These are phyloP conservation scores for Boletus rex-veris DNA, from an alignment of 768 basidiomycete species.

Conservation along the genomic window DNA sequence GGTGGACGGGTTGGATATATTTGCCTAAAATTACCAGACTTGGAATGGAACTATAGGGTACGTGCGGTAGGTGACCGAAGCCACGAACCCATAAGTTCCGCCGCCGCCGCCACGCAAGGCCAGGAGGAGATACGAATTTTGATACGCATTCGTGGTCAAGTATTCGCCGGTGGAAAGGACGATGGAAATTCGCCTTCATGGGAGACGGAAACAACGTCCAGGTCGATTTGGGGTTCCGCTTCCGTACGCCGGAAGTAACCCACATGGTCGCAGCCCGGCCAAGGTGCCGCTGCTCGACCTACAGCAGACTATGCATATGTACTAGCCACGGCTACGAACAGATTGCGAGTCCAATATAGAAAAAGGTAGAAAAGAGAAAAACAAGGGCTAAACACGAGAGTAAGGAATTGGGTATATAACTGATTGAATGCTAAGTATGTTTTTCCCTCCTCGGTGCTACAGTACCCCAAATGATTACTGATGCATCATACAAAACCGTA, in stretches of 20 bases:
- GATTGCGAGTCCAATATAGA: too few relatives aligned
- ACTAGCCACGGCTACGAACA: too few relatives aligned
- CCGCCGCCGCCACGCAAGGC: constrained; percentile 41
- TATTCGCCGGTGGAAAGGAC: constrained; percentile 42
- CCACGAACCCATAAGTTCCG: constrained; percentile 46
- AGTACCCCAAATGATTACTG: neutral
- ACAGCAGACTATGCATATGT: too few relatives aligned
- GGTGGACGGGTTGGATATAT: constrained; percentile 29
- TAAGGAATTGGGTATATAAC: constrained; percentile 22
- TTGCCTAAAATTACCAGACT: constrained; percentile 27
- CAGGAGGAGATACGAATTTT: constrained; percentile 22
- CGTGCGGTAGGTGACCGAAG: constrained; percentile 46
- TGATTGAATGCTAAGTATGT: constrained; percentile 22
- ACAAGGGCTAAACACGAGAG: constrained; percentile 16
- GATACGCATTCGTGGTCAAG: constrained; percentile 38
- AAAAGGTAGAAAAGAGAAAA: too few relatives aligned
- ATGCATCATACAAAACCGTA: constrained; percentile 10
- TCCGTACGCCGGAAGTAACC: too few relatives aligned
- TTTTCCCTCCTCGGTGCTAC: neutral
- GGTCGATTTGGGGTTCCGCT: too few relatives aligned
- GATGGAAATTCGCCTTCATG: constrained; percentile 40
- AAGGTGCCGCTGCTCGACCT: too few relatives aligned
- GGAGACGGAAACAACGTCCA: too few relatives aligned
- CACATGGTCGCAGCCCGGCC: too few relatives aligned
- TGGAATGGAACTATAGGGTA: constrained; percentile 37